These are phyloP conservation scores for Penicillium silybi DNA, from an alignment of 495 filamentous ascomycete genomes.

Conservation along the genomic window DNA sequence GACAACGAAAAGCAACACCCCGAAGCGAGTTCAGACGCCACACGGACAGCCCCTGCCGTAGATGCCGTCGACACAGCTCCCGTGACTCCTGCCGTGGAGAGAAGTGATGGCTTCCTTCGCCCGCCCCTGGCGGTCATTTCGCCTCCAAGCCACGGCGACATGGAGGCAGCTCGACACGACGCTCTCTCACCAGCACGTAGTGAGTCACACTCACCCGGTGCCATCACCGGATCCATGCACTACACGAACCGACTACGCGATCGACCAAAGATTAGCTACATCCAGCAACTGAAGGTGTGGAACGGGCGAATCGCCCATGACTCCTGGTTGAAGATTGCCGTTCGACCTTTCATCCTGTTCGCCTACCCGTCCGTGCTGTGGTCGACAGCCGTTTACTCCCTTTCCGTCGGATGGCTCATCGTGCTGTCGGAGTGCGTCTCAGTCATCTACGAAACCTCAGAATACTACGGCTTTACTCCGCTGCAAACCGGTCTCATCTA, in stretches of 20 bases:
- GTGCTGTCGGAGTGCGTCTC: constrained; percentile 86
- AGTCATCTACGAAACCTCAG: constrained; percentile 63
- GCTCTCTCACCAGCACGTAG: constrained; percentile 30
- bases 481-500: constrained; percentile 84
- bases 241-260: constrained; percentile 61
- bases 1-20: constrained; percentile 15
- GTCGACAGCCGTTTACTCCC: constrained; percentile 80
- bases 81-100: constrained; percentile 10
- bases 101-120: constrained; percentile 6
- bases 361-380: constrained; percentile 88
- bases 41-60: not conserved
- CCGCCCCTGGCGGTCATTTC: constrained; percentile 6
- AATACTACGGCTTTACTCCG: constrained; percentile 72
- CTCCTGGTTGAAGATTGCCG: constrained; percentile 69
- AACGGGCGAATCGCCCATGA: constrained; percentile 75
- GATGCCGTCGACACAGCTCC: constrained; percentile 3
- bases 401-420: constrained; percentile 94
- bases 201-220: constrained; percentile 26
- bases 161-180: constrained; percentile 19
- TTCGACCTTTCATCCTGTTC: constrained; percentile 81
- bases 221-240: constrained; percentile 21
- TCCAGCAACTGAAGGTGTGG: constrained; percentile 65
- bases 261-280: constrained; percentile 62
- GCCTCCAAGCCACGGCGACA: constrained; percentile 9
- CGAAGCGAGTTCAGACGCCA: not conserved